Evolutionary conservation across 805 yeast species (phyloP).

Genomic region (Schwanniomyces sp.): DNA sequence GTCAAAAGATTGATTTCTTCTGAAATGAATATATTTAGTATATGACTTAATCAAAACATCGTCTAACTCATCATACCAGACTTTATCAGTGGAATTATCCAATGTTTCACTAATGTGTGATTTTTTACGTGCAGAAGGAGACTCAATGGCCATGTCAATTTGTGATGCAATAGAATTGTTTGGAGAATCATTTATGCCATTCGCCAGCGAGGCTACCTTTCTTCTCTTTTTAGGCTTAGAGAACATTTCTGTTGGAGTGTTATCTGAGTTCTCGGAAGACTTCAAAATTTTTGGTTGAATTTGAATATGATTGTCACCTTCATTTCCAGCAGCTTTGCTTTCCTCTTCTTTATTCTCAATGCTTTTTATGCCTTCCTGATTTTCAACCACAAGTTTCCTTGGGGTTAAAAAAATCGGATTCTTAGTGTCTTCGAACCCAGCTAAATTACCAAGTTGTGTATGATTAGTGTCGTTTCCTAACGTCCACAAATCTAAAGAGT

Average conservation of each 20-base stretch:
- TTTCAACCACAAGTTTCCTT: constrained; percentile 18
- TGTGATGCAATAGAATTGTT: constrained; percentile 35
- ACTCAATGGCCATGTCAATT: constrained; percentile 27
- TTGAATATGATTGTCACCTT: constrained; percentile 5
- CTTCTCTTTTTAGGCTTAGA: constrained; percentile 10
- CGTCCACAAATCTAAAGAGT: constrained; percentile 30
- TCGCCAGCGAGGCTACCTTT: constrained; percentile 6
- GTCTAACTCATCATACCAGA: constrained; percentile 38
- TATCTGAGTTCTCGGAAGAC: not conserved
- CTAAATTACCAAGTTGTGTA: constrained; percentile 11
- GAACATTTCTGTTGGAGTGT: not conserved
- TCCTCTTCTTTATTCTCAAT: not conserved
- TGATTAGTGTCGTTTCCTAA: constrained; percentile 19
- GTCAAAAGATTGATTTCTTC: constrained; percentile 19
- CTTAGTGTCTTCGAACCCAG: constrained; percentile 26
- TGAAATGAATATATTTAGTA: constrained; percentile 32
- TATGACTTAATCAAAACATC: constrained; percentile 34
- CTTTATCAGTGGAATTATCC: constrained; percentile 16
- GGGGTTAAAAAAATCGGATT: constrained; percentile 30
- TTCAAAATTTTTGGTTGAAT: constrained; percentile 5
- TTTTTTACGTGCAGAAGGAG: constrained; percentile 19
- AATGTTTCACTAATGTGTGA: constrained; percentile 3
- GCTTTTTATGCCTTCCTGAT: not conserved
- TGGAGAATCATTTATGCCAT: constrained; percentile 26
- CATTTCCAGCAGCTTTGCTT: not conserved